These are phyloP conservation scores for Dictyostelium intermedium DNA, from an alignment of 78 protist species.

Conservation along the genomic window DNA sequence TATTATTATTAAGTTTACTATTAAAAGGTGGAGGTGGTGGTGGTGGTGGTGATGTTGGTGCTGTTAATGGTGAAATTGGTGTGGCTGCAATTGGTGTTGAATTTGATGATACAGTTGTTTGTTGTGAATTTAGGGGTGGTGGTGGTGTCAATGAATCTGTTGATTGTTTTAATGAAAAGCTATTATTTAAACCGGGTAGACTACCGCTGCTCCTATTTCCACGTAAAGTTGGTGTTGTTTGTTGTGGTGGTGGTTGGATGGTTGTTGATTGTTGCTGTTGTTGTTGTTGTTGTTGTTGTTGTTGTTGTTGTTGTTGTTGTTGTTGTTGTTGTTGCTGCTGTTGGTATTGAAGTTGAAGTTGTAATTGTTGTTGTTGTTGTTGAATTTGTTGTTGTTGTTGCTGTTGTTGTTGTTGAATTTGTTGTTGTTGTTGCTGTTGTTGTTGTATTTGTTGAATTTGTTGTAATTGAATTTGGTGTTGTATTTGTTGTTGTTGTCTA, in stretches of 20 bases:
- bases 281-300: neutral
- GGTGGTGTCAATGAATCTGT: constrained; percentile 70
- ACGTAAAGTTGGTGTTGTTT: constrained; percentile 2
- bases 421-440: neutral
- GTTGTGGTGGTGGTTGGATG: neutral
- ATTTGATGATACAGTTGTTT: neutral
- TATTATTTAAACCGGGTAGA: neutral
- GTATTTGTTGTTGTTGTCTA: constrained; percentile 11
- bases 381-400: constrained; percentile 8
- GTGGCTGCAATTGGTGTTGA: constrained; percentile 30
- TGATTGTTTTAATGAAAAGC: constrained; percentile 23
- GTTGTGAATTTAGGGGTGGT: constrained; percentile 32
- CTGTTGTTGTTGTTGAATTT: neutral
- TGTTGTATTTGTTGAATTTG: neutral
- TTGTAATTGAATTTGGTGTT: neutral
- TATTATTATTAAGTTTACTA: neutral
- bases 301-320: neutral
- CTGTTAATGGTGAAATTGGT: constrained; percentile 7
- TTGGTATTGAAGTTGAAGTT: too few species aligned
- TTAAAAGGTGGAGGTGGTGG: neutral
- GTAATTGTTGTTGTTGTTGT: neutral
- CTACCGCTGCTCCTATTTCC: neutral
- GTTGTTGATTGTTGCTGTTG: neutral
- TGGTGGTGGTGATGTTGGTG: constrained; percentile 27
- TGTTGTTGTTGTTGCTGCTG: neutral